Percentiles rank a stretch among this genome's conserved stretches.
Evolutionary conservation across 148 eudicot species (phyloP).

Genomic region (Rhododendron williamsianum): DNA sequence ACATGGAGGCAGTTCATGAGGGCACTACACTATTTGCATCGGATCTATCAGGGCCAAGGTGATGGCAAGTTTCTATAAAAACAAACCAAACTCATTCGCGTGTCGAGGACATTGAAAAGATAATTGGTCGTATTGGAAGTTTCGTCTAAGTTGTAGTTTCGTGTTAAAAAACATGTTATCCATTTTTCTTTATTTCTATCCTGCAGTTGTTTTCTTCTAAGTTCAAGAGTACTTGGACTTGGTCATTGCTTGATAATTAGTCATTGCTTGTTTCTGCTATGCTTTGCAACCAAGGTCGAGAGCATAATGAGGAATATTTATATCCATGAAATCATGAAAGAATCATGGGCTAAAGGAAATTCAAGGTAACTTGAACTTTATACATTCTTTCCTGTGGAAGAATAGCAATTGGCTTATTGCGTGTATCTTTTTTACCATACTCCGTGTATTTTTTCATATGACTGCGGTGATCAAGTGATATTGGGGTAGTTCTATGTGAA

Average conservation of each 20-base stretch:
- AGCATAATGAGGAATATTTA: no score
- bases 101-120: no score
- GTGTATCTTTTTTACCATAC: neutral
- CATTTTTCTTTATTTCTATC: no score
- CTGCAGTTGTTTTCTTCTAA: neutral
- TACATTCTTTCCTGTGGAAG: neutral
- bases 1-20: no score
- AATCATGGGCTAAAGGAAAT: neutral
- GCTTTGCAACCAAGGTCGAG: neutral
- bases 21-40: no score
- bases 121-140: no score
- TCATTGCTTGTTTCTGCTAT: neutral
- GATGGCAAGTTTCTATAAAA: no score
- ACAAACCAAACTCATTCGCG: no score
- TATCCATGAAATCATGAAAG: no score
- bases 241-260: neutral
- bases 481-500: neutral
- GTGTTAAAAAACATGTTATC: no score
- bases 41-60: no score
- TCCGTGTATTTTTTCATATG: neutral
- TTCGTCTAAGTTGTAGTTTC: no score
- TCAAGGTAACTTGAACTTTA: neutral
- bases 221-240: neutral
- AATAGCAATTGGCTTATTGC: neutral
- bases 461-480: neutral